Conservation (phyloP, 2,329 filamentous ascomycete species). For the Nigrospora oryzae region DNA sequence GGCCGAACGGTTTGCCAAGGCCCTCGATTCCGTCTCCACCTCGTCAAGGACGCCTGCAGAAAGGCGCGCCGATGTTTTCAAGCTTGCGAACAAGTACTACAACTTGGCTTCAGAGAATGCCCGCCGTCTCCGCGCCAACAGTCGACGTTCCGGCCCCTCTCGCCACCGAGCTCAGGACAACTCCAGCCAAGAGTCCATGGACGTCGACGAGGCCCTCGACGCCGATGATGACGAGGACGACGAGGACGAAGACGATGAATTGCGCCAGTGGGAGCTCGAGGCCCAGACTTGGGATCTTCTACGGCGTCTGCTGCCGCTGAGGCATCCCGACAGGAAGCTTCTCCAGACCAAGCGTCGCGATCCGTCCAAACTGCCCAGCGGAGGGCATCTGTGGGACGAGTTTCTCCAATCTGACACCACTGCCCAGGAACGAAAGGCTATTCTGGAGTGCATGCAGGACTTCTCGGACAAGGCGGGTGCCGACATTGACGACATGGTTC, state of each 20-base stretch:
- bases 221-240: conserved; percentile 39
- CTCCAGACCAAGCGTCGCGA: conserved; percentile 25
- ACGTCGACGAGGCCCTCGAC: conserved; percentile 50
- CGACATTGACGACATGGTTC: conserved; percentile 67
- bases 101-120: conserved; percentile 41
- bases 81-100: conserved; percentile 59
- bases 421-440: conserved; percentile 69
- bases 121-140: conserved; percentile 25
- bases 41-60: conserved; percentile 39
- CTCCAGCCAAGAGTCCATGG: conserved; percentile 38
- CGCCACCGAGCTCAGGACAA: conserved; percentile 7
- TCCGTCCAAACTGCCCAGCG: conserved; percentile 14
- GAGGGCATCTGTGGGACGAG: conserved; percentile 47
- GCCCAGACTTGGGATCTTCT: conserved; percentile 87
- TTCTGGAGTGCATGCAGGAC: conserved; percentile 80
- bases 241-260: conserved; percentile 26
- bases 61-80: conserved; percentile 57
- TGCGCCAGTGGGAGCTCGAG: conserved; percentile 69
- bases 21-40: conserved; percentile 66
- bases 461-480: conserved; percentile 59
- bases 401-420: conserved; percentile 67
- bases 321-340: conserved; percentile 39
- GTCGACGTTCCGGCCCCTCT: not conserved
- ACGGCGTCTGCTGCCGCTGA: conserved; percentile 62
- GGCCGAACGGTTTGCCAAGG: conserved; percentile 79